Conservation (phyloP, 257 asterid genomes). For the Rubia yunnanensis region DNA sequence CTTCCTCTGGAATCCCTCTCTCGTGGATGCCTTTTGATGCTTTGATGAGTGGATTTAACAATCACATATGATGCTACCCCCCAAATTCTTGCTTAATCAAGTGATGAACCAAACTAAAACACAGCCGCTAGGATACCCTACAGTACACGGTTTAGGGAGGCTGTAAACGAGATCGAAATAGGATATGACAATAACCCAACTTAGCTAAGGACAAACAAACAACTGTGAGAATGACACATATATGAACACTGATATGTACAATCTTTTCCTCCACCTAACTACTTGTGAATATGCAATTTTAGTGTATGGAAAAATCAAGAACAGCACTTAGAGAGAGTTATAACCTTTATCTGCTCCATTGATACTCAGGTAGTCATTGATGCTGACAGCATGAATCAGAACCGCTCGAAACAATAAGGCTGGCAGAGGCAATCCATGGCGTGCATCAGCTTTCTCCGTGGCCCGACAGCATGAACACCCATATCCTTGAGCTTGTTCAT, state of each 20-base stretch:
- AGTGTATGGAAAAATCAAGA: neutral
- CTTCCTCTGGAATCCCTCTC: slow-evolving; percentile 2
- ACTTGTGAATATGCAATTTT: neutral
- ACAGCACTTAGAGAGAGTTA: neutral
- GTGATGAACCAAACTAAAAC: neutral
- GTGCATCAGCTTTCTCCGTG: slow-evolving; percentile 87
- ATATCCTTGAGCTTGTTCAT: slow-evolving; percentile 83
- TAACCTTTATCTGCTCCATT: neutral
- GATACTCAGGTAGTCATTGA: neutral
- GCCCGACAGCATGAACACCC: slow-evolving; percentile 83
- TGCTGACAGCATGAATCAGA: slow-evolving; percentile 3
- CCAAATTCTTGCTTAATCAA: neutral
- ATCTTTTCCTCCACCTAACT: neutral
- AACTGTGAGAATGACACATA: neutral
- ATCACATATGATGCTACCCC: slow-evolving; percentile 9
- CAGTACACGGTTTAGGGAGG: too few relatives aligned
- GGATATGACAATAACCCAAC: neutral
- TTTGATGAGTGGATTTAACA: slow-evolving; percentile 48
- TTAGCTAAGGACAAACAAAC: neutral
- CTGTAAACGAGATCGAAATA: too few relatives aligned
- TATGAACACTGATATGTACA: neutral
- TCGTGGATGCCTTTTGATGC: slow-evolving; percentile 16
- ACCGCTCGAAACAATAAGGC: slow-evolving; percentile 64
- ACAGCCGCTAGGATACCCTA: too few relatives aligned
- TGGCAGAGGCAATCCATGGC: slow-evolving; percentile 87